phyloP scores from a whole-genome alignment of 306 rosid genomes.

The Ammopiptanthus mongolicus region DNA sequence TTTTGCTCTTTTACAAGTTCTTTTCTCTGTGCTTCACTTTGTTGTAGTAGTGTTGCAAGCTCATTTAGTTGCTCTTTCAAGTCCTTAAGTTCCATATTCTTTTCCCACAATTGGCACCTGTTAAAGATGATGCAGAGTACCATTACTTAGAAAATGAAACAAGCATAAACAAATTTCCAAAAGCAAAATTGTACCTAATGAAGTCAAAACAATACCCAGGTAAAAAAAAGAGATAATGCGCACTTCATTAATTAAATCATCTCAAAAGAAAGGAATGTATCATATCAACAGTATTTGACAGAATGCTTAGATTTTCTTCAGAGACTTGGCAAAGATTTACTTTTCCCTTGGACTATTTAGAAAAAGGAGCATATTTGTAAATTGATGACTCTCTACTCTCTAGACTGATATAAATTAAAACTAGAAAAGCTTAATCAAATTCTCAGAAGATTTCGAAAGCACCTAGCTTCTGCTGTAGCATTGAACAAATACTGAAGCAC shows the following conservation, averaged over 20 bases:
- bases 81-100: conserved; percentile 63
- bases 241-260: not conserved
- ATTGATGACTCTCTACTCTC: not conserved
- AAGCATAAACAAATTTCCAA: not conserved
- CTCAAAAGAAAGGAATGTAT: not conserved
- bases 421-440: conserved; percentile 18
- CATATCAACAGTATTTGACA: conserved; percentile 2
- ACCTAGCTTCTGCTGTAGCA: conserved; percentile 68
- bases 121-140: conserved; percentile 26
- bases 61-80: conserved; percentile 68
- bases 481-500: conserved; percentile 63
- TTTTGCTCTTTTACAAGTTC: conserved; percentile 63
- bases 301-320: not conserved
- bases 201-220: not conserved
- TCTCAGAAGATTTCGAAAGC: conserved; percentile 19
- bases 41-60: conserved; percentile 45
- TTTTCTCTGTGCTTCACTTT: conserved; percentile 59
- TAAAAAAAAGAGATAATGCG: not conserved
- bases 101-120: conserved; percentile 76
- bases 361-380: not conserved
- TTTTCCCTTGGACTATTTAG: not conserved
- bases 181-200: not conserved
- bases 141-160: conserved; percentile 16
- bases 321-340: not conserved
- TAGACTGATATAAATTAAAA: not conserved